Evolutionary conservation across 164 flowering plant species (phyloP), one percentile per base, ranked within the genome.

Genomic region (Chloranthus sessilifolius): DNA sequence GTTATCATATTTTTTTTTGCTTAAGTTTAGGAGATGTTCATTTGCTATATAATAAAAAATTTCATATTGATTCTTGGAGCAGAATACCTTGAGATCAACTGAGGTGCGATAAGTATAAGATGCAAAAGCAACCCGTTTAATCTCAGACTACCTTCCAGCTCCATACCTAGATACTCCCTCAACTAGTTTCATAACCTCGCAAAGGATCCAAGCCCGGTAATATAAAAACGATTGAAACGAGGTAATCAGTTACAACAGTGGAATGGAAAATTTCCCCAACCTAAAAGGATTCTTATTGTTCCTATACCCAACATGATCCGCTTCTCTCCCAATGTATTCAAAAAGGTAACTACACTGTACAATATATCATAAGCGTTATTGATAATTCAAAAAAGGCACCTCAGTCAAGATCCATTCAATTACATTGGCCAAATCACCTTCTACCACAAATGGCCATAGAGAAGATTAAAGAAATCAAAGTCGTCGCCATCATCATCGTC

Each of bases 141-240:
- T 92, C 78, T 92, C 95, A 48, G 99, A 92, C 99, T 97, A 92
- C 65, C 84, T 84, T 42, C 99, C 99, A 61, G 84, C 84, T 49
- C 99, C 99, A 73, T 75, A 88, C 63, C 58, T 76, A 15, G 99
- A 68, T 1, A 92, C 99, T 38, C 99, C 99, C 39, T 92, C 99
- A 53, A 92, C 92, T 24, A 92, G 74, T 63, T 82, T 86, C 70
- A 69, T 70, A 52, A 92, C 99, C 68, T 92, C 99, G 48, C 59
- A 22, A 0, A 92, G 76, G 65, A 83, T 69, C 99, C 96, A 92
- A 43, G 95, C 85, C 27, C 99, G 84, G 60, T 88, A 96, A 70
- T 88, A n/a, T n/a, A 45, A 43, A 63, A 25, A 49, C 73, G 29
- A 64, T 64, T 17, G 75, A 60, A 60, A 71, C 79, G 38, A 42